Evolutionary conservation across 73 alveolate species (phyloP).

Genomic region (Uronychia binucleata): DNA sequence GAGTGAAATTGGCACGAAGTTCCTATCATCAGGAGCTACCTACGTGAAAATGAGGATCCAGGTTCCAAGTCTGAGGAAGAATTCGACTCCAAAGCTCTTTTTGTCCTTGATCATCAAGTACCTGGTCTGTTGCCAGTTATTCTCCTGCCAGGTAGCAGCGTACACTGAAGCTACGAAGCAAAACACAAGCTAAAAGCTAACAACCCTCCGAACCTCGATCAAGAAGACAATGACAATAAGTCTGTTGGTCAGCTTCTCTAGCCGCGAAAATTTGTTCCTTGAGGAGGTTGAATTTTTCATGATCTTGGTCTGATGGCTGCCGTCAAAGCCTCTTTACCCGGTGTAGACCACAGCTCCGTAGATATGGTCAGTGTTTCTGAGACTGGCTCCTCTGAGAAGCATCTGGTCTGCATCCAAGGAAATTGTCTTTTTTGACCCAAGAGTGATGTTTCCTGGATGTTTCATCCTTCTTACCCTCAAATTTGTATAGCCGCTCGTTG

Average conservation of each 20-base stretch:
- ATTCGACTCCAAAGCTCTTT: constrained; percentile 45
- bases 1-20: constrained; percentile 78
- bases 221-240: constrained; percentile 84
- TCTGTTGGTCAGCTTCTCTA: constrained; percentile 87
- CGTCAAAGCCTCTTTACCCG: constrained; percentile 76
- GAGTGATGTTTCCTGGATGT: constrained; percentile 20
- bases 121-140: constrained; percentile 48
- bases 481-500: constrained; percentile 48
- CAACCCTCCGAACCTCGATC: constrained; percentile 3
- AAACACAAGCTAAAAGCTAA: constrained; percentile 56
- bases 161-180: constrained; percentile 75
- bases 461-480: constrained; percentile 41
- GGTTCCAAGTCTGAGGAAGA: constrained; percentile 74
- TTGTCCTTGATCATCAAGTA: constrained; percentile 28
- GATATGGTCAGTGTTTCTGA: constrained; percentile 86
- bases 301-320: constrained; percentile 82
- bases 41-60: constrained; percentile 89
- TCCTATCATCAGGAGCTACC: constrained; percentile 7
- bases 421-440: constrained; percentile 21
- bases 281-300: constrained; percentile 95
- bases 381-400: constrained; percentile 90
- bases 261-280: constrained; percentile 86
- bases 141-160: constrained; percentile 62
- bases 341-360: constrained; percentile 77
- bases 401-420: constrained; percentile 61